Base-by-base conservation (phyloP, 139 green algal species). In the Astrephomene gubernaculifera region DNA sequence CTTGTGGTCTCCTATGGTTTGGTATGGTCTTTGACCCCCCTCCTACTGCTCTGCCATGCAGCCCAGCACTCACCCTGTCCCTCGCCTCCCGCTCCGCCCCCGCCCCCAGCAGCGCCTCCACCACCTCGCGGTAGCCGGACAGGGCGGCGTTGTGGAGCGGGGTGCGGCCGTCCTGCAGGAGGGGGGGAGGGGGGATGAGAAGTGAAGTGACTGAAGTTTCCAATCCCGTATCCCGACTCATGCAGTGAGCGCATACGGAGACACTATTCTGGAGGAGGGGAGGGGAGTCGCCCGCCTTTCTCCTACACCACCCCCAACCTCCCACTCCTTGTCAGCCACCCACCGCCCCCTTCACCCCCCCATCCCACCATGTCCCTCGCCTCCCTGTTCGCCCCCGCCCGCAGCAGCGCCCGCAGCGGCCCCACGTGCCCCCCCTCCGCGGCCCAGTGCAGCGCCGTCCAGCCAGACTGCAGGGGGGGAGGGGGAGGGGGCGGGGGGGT, bases 381-480 rank as follows among this genome's bases (percentile, higher is more conserved):
- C 45, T 63, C 71, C 71, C 31, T 67, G 52, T 63, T n/a, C 33
- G 44, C 45, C 4, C 71, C 45, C 44, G 31, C 71, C 71, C 21
- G 33, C 29, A 63, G 45, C 71, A 63, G 19, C 45, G 35, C 71
- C 44, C 35, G 44, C 41, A 64, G 44, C 31, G 49, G 44, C 43
- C 29, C 71, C 44, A 44, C 71, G n/a, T 79, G 71, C 7, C 44
- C 44, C 44, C 43, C 71, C 1, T 79, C 43, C 29, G 44, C 43
- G 27, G 71, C 71, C 71, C 63, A 44, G 12, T 64, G 71, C 71
- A 79, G 43, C 44, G 71, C 22, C 43, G 71, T 79, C 44, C 63
- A 64, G 44, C 71, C 71, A n/a, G 63, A 44, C 43, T 63, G 68
- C 19, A 21, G 22, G 36, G 35, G 10, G 35, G 14, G 65, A 41